Conservation (phyloP, 352 stramenopile genomes). For the Phytophthora constricta region DNA sequence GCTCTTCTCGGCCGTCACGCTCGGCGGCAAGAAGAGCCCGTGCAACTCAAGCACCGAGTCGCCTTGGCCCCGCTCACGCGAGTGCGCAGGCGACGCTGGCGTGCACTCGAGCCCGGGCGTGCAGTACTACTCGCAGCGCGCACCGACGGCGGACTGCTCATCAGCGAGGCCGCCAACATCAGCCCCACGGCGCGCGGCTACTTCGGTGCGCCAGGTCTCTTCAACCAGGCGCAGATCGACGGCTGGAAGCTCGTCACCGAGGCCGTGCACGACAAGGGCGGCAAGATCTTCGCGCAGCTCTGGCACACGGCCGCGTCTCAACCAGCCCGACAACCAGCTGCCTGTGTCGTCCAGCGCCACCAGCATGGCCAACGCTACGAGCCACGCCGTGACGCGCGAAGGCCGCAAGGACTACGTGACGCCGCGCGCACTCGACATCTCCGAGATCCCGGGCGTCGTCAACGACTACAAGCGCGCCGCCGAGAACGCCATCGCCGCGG, state of each 20-base stretch:
- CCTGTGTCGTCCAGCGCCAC: not conserved
- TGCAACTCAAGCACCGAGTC: conserved; percentile 45
- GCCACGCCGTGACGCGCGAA: not conserved
- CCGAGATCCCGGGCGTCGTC: not conserved
- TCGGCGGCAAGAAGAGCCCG: conserved; percentile 24
- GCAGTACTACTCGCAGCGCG: not conserved
- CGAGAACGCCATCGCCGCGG: conserved; percentile 30
- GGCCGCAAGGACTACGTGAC: not conserved
- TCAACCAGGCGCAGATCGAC: not conserved
- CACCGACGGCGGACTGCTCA: not conserved
- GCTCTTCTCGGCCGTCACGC: conserved; percentile 34
- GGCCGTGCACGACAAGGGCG: not conserved
- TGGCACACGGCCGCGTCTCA: not conserved
- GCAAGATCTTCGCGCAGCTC: not conserved
- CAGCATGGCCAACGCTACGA: not conserved
- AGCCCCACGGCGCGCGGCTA: not conserved
- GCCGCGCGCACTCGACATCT: not conserved
- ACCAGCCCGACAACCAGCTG: not conserved
- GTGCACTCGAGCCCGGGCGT: conserved; percentile 1
- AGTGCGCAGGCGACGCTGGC: conserved; percentile 19
- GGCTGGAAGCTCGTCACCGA: not conserved
- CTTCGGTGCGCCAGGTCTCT: not conserved
- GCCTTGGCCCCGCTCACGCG: conserved; percentile 53
- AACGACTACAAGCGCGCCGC: conserved; percentile 4
- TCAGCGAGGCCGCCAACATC: not conserved